Evolutionary conservation across 2,329 filamentous ascomycete genomes (phyloP), one percentile per base, ranked within the genome.

Genomic region (Alternaria triticimaculans): DNA sequence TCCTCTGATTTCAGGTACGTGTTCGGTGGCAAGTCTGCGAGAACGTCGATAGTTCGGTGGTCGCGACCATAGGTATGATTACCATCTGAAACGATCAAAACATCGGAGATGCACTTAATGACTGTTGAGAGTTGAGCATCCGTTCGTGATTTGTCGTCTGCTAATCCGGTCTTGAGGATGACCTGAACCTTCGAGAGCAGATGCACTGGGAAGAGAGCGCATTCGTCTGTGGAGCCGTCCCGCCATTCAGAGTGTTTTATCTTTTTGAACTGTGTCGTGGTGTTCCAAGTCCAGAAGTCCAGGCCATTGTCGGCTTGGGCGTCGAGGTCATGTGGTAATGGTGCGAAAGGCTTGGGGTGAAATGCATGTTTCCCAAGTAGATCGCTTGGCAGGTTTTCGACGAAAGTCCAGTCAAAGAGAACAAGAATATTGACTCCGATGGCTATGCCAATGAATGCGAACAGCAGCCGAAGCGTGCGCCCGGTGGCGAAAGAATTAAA

Each of bases 381-480:
- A 41, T 41, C 33, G 2, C 33, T 41, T 3, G 33, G 33, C 3
- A 41, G 0, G 0, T 2, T 3, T 6, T 41, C 33, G 15, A 41
- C 3, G 9, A 18, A 41, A 3, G 15, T 3, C 33, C 33, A 41
- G 33, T 18, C 33, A 5, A 41, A 6, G 15, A 41, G 8, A 2
- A 41, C 33, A 3, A 10, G 2, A 0, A n/a, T 0, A n/a, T n/a
- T 6, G 9, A 18, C 15, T 18, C 15, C 33, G 3, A 41, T 41
- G 33, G 33, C 33, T 41, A 41, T 41, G 33, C 33, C 33, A 10
- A 41, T n/a, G 33, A 10, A 10, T 10, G 15, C 33, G 33, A 18
- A 5, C 33, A 41, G 33, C 15, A 41, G 15, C 33, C 33, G 33
- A 41, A 41, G 15, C 0, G 33, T 41, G 33, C 33, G 33, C 33